A percentile compares a stretch with the other conserved stretches of the same genome.
Conservation (phyloP, 768 basidiomycete genomes). For the Kockovaella imperatae region DNA sequence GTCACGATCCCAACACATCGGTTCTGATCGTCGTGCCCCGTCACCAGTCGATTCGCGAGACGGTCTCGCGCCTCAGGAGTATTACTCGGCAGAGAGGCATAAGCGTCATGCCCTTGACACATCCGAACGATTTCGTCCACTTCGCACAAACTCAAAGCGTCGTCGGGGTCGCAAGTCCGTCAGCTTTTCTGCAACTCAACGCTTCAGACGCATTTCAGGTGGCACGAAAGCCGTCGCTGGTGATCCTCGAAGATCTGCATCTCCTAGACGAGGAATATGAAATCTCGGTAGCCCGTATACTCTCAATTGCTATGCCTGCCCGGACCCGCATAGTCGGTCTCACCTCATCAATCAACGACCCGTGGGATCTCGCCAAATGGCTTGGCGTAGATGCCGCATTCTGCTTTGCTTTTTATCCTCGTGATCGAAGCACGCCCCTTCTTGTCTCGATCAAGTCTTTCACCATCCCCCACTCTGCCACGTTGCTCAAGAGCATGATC, state of each 20-base stretch:
- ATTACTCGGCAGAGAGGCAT: slow-evolving; percentile 39
- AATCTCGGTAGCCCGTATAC: slow-evolving; percentile 64
- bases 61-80: slow-evolving; percentile 42
- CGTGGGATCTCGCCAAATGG: slow-evolving; percentile 75
- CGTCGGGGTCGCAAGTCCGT: slow-evolving; percentile 31
- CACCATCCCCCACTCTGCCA: slow-evolving; percentile 74
- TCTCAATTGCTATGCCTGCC: slow-evolving; percentile 56
- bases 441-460: slow-evolving; percentile 64
- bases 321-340: slow-evolving; percentile 70
- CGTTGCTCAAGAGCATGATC: slow-evolving; percentile 82
- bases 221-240: slow-evolving; percentile 53
- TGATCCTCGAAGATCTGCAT: slow-evolving; percentile 79
- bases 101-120: slow-evolving; percentile 43
- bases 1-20: slow-evolving; percentile 50
- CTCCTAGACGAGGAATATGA: slow-evolving; percentile 75
- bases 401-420: slow-evolving; percentile 69
- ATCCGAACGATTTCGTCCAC: slow-evolving; percentile 38
- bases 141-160: slow-evolving; percentile 11
- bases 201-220: slow-evolving; percentile 13
- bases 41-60: slow-evolving; percentile 54
- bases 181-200: slow-evolving; percentile 23
- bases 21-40: slow-evolving; percentile 60
- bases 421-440: slow-evolving; percentile 73
- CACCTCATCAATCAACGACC: slow-evolving; percentile 69
- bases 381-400: slow-evolving; percentile 59